Evolutionary conservation across 108 stramenopile species (phyloP), one percentile per base, ranked within the genome.

Genomic region (Nitzschia palea): DNA sequence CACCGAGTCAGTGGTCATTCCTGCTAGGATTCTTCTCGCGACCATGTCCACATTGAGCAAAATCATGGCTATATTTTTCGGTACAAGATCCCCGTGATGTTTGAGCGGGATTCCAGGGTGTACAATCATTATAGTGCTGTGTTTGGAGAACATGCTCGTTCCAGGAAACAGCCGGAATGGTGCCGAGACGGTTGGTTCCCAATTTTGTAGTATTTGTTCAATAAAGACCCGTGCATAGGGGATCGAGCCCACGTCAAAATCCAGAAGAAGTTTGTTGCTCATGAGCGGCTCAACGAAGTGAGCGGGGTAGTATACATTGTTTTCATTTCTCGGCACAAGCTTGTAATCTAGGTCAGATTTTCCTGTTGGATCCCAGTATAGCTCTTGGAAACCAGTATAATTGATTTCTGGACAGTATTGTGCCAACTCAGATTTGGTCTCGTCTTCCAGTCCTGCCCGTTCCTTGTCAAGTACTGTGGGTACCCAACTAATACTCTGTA

Each of bases 351-450:
- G 17, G 6, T 44, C 23, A 26, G 47, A 22, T 44, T 44, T 44
- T 44, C 26, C 27, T 3, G 5, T 40, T n/a, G n/a, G n/a, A 26
- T 20, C 18, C 3, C 25, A 55, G 12, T 30, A 28, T 6, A 32
- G 22, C 30, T 45, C 10, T 6, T 27, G 42, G 44, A 74, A 34
- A 1, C 80, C 80, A 23, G 17, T 29, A 58, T 81, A 81, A 37
- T 65, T 55, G 14, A 81, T 4, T 15, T 64, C 35, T 0, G 76
- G 76, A 53, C 69, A 57, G 20, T 68, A 18, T 17, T 77, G 55
- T 1, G 14, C 52, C 34, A 63, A 81, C 42, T 33, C 77, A 18
- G 35, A 57, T 18, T 23, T 23, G 4, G 76, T 37, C 32, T 68
- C 62, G 17, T 40, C 66, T 55, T 81, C 80, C 12, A 59, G 8